These are phyloP conservation scores for Lactarius psammicola DNA, from an alignment of 768 basidiomycete genomes.

Conservation along the genomic window DNA sequence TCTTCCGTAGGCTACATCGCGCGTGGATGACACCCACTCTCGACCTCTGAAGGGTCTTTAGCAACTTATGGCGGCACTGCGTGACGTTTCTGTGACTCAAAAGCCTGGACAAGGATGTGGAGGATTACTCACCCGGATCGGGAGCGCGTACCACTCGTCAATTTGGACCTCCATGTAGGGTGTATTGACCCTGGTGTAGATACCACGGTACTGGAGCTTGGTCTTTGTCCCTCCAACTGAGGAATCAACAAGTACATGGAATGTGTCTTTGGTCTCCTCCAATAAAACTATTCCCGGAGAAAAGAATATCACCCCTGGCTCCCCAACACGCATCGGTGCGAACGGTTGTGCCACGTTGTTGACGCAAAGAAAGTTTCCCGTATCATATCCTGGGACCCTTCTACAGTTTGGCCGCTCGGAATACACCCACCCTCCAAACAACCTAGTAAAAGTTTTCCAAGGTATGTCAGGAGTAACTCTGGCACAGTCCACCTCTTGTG, in stretches of 20 bases:
- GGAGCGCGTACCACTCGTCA: constrained; percentile 5
- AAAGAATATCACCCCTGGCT: not conserved
- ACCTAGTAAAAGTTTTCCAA: not conserved
- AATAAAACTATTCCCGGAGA: not conserved
- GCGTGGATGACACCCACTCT: not conserved
- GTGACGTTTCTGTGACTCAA: not conserved
- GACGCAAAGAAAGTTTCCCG: not conserved
- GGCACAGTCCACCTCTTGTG: not conserved
- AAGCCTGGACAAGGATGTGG: not conserved
- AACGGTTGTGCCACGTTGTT: not conserved
- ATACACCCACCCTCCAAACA: not conserved
- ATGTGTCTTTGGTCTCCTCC: not conserved
- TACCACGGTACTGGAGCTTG: not conserved
- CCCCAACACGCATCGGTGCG: not conserved
- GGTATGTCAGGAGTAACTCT: not conserved
- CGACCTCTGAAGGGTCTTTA: accelerated
- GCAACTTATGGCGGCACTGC: not conserved
- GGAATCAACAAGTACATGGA: not conserved
- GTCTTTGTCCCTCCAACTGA: not conserved
- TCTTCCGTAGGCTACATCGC: not conserved
- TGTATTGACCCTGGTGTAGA: not conserved
- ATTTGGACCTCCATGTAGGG: not conserved
- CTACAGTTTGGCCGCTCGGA: not conserved
- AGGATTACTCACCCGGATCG: not conserved
- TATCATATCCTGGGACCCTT: not conserved